These are phyloP conservation scores for Oryza longistaminata DNA, from an alignment of 176 grass and related monocot genomes.

Conservation along the genomic window DNA sequence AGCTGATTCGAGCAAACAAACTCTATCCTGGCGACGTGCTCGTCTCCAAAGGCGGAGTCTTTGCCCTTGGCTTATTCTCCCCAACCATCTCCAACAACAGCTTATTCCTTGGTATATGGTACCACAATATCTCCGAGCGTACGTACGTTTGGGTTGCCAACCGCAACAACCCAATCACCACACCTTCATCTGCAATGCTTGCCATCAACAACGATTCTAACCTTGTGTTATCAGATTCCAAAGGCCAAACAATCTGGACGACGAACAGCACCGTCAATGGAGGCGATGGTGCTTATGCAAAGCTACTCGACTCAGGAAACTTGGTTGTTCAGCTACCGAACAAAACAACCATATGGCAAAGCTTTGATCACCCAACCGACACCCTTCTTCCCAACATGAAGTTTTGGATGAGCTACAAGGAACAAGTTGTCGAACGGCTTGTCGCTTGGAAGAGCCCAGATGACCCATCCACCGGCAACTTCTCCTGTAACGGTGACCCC, in stretches of 20 bases:
- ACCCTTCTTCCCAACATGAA: not conserved
- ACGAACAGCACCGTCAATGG: not conserved
- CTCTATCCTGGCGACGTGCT: not conserved
- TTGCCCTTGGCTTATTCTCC: conserved; percentile 59
- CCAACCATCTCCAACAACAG: not conserved
- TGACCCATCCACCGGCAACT: conserved; percentile 9
- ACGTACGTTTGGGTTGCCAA: conserved; percentile 62
- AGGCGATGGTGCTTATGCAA: not conserved
- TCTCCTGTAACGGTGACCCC: too few relatives aligned
- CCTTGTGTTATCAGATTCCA: too few relatives aligned
- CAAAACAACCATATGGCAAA: conserved; percentile 42
- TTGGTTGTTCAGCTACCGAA: conserved; percentile 12
- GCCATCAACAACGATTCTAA: too few relatives aligned
- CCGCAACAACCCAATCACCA: conserved; percentile 34
- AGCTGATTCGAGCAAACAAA: conserved; percentile 23
- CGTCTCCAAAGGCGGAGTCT: conserved; percentile 32
- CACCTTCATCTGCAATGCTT: not conserved
- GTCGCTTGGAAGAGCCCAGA: not conserved
- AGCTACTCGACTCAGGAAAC: conserved; percentile 28
- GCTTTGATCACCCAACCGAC: conserved; percentile 31
- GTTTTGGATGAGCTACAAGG: not conserved
- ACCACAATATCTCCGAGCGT: conserved; percentile 26
- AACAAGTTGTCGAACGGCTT: not conserved
- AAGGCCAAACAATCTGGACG: conserved; percentile 24
- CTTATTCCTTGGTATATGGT: conserved; percentile 41